A percentile compares a stretch with the other conserved stretches of the same genome.
phyloP scores from a whole-genome alignment of 73 alveolate genomes.

The Paramecium primaurelia region DNA sequence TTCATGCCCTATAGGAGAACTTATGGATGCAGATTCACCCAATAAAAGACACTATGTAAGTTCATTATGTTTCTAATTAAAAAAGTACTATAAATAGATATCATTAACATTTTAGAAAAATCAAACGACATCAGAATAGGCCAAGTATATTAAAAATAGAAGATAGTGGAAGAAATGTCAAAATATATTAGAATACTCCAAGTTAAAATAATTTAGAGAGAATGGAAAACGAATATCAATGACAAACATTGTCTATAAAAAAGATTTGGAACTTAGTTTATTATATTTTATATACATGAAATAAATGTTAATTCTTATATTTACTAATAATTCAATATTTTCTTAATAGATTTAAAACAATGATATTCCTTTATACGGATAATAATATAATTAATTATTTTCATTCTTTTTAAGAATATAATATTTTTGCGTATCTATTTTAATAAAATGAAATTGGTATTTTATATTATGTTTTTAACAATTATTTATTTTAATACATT shows the following conservation, averaged over 20 bases:
- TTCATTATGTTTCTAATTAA: neutral
- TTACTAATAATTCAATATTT: neutral
- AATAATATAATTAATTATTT: neutral
- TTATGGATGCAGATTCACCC: neutral
- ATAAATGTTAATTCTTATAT: neutral
- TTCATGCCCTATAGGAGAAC: neutral
- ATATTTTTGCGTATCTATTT: neutral
- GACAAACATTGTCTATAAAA: neutral
- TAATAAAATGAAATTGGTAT: neutral
- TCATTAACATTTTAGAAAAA: neutral
- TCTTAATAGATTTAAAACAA: neutral
- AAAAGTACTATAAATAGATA: slow-evolving; percentile 15
- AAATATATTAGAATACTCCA: neutral
- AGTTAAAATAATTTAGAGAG: neutral
- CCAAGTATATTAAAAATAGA: neutral
- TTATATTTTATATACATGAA: neutral
- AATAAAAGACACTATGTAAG: neutral
- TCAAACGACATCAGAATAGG: neutral
- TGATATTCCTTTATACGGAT: neutral
- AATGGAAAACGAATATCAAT: neutral
- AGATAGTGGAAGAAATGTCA: slow-evolving; percentile 26
- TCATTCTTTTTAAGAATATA: neutral
- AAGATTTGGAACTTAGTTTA: neutral
- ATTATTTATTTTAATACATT: neutral
- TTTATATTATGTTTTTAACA: neutral